Base-by-base conservation (phyloP, 306 rosid species). In the Argentina anserina region DNA sequence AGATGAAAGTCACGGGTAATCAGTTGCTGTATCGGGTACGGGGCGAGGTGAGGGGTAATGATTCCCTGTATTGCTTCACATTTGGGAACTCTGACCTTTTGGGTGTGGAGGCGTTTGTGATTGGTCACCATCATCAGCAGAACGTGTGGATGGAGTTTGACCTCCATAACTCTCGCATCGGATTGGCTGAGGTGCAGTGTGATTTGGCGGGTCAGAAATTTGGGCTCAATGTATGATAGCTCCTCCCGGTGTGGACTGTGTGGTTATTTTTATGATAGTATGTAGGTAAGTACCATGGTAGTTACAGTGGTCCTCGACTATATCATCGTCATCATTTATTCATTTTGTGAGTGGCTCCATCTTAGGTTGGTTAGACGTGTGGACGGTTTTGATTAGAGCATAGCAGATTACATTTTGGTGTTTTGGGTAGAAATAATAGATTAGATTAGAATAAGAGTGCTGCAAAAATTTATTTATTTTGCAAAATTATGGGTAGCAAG, bases 91-190 rank as follows among this genome's bases (percentile, higher is more conserved):
- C 98, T 1, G 98, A 92, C 76, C 69, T 92, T 1, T 33, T 92
- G 9, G 96, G 98, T 0, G 90, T 85, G 11, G 98, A 92, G 79
- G 88, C 92, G 17, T 92, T 68, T 21, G 84, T 92, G 39, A 90
- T 92, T 29, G 98, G 98, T 5, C 96, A 90, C 65, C 91, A 87
- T 65, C 98, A 92, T 64, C 98, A 92, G 78, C 96, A 90, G 26
- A 87, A 90, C 66, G 58, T 90, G 79, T 90, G 96, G 96, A 69
- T 92, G 90, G 98, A 92, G 63, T 92, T 83, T 75, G 98, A 92
- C 78, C 86, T 90, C 5, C 74, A 29, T 29, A 68, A 81, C n/a
- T 84, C 87, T 0, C 84, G 92, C 76, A 82, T 92, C 67, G 98
- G 98, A 0, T 47, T 87, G 81, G 91, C 88, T 43, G 83, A 82